Percentiles rank a stretch among this genome's conserved stretches.
These are phyloP conservation scores for Rhododendron ovatum DNA, from an alignment of 148 eudicot genomes.

Conservation along the genomic window DNA sequence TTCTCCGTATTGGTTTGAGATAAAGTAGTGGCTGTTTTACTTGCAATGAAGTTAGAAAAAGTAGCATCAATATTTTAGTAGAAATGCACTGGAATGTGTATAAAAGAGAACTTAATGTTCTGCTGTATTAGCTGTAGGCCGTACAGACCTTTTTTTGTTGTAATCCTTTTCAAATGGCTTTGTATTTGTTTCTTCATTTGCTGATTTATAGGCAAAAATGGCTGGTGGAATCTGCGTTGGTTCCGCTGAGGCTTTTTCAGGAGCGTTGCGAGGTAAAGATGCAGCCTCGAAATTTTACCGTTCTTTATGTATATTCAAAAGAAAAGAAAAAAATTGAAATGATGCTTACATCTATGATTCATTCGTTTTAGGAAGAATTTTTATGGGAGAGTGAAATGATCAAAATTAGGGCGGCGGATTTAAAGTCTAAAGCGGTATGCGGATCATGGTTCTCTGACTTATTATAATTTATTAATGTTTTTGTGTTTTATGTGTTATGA, in stretches of 20 bases:
- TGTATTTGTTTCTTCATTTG: constrained; percentile 6
- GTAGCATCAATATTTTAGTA: background rate
- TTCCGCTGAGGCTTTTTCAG: constrained; percentile 80
- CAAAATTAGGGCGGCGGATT: constrained; percentile 93
- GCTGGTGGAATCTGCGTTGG: constrained; percentile 84
- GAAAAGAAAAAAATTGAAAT: background rate
- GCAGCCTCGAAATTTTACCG: background rate
- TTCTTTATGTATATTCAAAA: constrained; percentile 9
- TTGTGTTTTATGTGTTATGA: background rate
- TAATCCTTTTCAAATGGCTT: background rate
- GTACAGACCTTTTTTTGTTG: background rate
- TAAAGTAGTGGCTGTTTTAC: background rate
- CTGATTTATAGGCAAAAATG: constrained; percentile 70
- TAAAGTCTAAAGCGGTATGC: constrained; percentile 96
- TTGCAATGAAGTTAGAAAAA: background rate
- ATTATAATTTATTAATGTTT: background rate
- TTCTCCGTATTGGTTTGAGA: background rate
- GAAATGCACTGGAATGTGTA: background rate
- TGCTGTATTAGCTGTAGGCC: background rate
- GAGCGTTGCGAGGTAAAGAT: constrained; percentile 88
- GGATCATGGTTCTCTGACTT: background rate
- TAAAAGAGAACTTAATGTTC: background rate
- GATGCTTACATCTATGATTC: background rate
- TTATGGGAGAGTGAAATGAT: constrained; percentile 94
- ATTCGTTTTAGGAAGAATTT: constrained; percentile 72